phyloP scores from a whole-genome alignment of 495 filamentous ascomycete genomes.

The Viridothelium virens region DNA sequence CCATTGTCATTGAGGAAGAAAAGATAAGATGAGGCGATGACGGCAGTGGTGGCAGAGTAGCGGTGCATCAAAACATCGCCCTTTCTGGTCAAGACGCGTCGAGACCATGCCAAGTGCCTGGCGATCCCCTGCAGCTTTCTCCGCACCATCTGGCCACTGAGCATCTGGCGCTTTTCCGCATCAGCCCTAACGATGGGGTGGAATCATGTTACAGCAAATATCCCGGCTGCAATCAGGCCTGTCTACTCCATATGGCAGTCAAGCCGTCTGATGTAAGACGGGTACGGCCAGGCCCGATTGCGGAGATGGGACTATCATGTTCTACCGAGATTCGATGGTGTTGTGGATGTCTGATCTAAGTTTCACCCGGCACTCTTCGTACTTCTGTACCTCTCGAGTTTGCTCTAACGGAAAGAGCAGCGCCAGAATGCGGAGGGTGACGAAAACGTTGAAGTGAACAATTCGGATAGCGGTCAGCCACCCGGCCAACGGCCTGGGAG shows the following conservation, averaged over 20 bases:
- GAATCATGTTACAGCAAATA: background rate
- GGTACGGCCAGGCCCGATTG: too few relatives aligned
- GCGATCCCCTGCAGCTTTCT: background rate
- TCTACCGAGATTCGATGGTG: too few relatives aligned
- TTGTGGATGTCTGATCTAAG: background rate
- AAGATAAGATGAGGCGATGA: background rate
- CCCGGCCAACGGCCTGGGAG: background rate
- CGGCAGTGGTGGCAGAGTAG: background rate
- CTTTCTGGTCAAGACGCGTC: conserved; percentile 1
- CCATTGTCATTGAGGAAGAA: background rate
- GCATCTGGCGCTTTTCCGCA: background rate
- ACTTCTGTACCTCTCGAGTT: too few relatives aligned
- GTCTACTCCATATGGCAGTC: background rate
- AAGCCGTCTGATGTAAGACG: background rate
- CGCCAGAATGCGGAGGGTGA: background rate
- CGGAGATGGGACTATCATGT: too few relatives aligned
- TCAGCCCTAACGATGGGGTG: background rate
- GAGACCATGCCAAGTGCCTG: background rate
- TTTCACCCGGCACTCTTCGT: background rate
- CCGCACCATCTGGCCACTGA: background rate
- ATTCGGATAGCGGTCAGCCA: background rate
- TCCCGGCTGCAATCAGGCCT: background rate
- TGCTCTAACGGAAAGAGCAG: too few relatives aligned
- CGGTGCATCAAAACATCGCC: background rate
- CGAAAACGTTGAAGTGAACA: background rate